Conservation (phyloP, 2,329 filamentous ascomycete species). For the Metarhizium brunneum region DNA sequence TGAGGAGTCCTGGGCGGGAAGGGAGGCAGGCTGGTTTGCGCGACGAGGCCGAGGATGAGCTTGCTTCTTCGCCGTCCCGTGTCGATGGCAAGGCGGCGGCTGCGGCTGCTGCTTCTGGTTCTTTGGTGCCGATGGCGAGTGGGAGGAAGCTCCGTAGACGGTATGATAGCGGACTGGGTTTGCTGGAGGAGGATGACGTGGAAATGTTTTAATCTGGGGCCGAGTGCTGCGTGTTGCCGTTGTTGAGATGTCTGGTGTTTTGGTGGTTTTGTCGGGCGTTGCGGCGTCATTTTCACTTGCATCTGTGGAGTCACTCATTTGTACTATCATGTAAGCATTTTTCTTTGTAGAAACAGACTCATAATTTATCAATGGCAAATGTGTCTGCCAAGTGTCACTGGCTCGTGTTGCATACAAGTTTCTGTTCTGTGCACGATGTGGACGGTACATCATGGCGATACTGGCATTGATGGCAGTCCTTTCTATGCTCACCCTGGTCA, state of each 20-base stretch:
- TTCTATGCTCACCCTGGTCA: too few species aligned
- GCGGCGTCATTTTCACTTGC: background rate
- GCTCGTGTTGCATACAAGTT: background rate
- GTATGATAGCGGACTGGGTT: conserved; percentile 45
- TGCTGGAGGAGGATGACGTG: conserved; percentile 44
- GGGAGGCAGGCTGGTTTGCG: background rate
- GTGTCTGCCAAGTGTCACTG: background rate
- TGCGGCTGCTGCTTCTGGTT: conserved; percentile 16
- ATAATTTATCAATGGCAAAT: background rate
- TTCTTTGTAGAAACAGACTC: background rate
- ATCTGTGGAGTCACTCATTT: background rate
- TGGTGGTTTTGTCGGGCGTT: background rate
- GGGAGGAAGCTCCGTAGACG: conserved; percentile 33
- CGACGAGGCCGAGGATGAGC: background rate
- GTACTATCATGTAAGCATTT: background rate
- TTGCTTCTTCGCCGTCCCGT: conserved; percentile 8
- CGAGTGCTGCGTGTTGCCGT: background rate
- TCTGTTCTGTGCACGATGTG: too few species aligned
- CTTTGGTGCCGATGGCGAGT: conserved; percentile 8
- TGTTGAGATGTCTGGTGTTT: background rate
- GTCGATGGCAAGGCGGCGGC: conserved; percentile 10
- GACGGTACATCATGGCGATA: too few species aligned
- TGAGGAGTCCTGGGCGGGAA: conserved; percentile 21
- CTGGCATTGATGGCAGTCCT: too few species aligned
- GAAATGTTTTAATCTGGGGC: conserved; percentile 10